These are phyloP conservation scores for Pseudocercospora fijiensis DNA, from an alignment of 2,329 filamentous ascomycete species.

Conservation along the genomic window DNA sequence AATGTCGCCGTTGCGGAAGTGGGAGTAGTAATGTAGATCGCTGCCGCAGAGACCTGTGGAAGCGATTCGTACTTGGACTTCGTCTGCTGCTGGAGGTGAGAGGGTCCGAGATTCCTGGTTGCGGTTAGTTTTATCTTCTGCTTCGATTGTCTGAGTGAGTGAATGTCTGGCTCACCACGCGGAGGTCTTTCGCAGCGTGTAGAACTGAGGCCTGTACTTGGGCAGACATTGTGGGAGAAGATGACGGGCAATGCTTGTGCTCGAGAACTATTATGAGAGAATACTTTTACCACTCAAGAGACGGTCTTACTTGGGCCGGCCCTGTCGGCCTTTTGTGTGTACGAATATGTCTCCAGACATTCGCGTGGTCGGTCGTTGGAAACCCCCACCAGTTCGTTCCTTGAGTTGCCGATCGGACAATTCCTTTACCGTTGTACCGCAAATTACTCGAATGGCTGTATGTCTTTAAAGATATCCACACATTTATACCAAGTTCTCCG, in stretches of 20 bases:
- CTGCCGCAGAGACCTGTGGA: constrained; percentile 70
- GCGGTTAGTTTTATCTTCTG: constrained; percentile 3
- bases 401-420: background rate
- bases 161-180: constrained; percentile 49
- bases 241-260: constrained; percentile 10
- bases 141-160: background rate
- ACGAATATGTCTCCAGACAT: constrained; percentile 9
- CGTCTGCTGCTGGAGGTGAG: constrained; percentile 48
- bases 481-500: no score
- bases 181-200: constrained; percentile 60
- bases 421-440: no score
- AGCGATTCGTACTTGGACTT: constrained; percentile 64
- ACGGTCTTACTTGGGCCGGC: constrained; percentile 11
- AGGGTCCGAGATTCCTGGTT: constrained; percentile 55
- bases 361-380: constrained; percentile 2
- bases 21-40: constrained; percentile 80
- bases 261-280: background rate
- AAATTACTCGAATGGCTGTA: no score
- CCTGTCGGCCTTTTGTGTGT: constrained; percentile 17
- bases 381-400: background rate
- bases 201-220: constrained; percentile 56
- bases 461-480: no score
- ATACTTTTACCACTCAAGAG: constrained; percentile 4
- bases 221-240: constrained; percentile 21
- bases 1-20: constrained; percentile 84